Conservation (phyloP, 2,329 filamentous ascomycete species). For the Arthrobotrys pseudoclavata region DNA sequence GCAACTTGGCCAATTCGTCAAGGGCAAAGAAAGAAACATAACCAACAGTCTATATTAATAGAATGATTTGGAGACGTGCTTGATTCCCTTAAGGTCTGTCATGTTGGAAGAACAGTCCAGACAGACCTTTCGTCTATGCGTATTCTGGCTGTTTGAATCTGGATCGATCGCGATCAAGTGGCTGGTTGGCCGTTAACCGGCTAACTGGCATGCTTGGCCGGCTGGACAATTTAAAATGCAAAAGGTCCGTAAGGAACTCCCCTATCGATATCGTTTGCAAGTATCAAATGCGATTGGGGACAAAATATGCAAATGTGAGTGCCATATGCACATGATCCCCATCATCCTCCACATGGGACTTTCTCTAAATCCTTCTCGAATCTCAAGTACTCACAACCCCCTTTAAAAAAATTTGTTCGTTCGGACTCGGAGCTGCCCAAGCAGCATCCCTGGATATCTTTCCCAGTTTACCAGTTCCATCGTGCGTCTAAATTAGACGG, state of each 20-base stretch:
- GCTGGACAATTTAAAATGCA: conserved; percentile 5
- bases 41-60: background rate
- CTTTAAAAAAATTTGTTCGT: background rate
- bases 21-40: too few species aligned
- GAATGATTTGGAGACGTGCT: background rate
- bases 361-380: background rate
- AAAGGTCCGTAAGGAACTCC: background rate
- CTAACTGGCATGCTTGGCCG: background rate
- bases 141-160: background rate
- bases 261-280: conserved; percentile 3
- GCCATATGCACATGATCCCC: conserved; percentile 13
- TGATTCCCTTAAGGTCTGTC: background rate
- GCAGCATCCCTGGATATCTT: background rate
- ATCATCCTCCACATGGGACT: conserved; percentile 9
- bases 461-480: conserved; percentile 6
- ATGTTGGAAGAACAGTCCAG: conserved; percentile 1
- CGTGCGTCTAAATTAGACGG: background rate
- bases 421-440: background rate
- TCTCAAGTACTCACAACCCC: background rate
- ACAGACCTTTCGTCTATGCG: background rate
- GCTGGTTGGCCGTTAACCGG: background rate
- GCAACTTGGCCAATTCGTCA: too few species aligned
- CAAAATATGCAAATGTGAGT: background rate
- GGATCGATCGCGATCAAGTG: background rate
- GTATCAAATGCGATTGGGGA: background rate